phyloP scores from a whole-genome alignment of 441 rosid genomes.

The Cnidoscolus chayamansa region DNA sequence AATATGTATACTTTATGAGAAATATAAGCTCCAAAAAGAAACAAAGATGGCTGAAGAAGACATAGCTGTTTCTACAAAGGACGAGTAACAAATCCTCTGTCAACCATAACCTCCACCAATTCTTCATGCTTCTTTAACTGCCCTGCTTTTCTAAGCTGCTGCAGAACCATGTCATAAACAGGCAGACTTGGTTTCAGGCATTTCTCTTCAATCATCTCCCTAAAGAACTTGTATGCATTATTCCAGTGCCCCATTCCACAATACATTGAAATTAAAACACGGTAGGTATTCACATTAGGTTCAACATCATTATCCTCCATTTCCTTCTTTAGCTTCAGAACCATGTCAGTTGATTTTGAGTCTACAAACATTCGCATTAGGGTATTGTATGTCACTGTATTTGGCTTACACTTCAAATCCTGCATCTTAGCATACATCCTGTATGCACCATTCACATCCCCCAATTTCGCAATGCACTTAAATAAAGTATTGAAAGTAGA shows the following conservation, averaged over 20 bases:
- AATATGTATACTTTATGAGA: background rate
- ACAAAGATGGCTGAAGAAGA: background rate
- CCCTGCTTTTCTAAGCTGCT: constrained; percentile 67
- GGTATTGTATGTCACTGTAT: constrained; percentile 64
- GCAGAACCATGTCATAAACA: constrained; percentile 70
- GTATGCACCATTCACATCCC: constrained; percentile 79
- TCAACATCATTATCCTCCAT: constrained; percentile 79
- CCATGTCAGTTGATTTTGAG: constrained; percentile 76
- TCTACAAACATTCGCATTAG: constrained; percentile 72
- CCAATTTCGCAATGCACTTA: constrained; percentile 57
- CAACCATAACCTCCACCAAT: constrained; percentile 78
- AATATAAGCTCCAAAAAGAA: background rate
- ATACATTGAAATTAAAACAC: constrained; percentile 68
- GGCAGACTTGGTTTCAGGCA: constrained; percentile 60
- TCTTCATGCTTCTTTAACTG: constrained; percentile 87
- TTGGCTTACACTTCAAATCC: constrained; percentile 55
- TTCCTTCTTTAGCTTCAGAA: constrained; percentile 80
- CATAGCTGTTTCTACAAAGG: constrained; percentile 37
- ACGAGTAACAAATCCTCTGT: constrained; percentile 56
- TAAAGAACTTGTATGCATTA: constrained; percentile 69
- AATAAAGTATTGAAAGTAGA: constrained; percentile 70
- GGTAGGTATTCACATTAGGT: constrained; percentile 79
- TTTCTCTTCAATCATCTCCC: constrained; percentile 83
- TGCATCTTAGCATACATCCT: constrained; percentile 69
- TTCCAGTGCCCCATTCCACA: constrained; percentile 96